phyloP scores from a whole-genome alignment of 768 basidiomycete genomes.

The Crepidotus variabilis region DNA sequence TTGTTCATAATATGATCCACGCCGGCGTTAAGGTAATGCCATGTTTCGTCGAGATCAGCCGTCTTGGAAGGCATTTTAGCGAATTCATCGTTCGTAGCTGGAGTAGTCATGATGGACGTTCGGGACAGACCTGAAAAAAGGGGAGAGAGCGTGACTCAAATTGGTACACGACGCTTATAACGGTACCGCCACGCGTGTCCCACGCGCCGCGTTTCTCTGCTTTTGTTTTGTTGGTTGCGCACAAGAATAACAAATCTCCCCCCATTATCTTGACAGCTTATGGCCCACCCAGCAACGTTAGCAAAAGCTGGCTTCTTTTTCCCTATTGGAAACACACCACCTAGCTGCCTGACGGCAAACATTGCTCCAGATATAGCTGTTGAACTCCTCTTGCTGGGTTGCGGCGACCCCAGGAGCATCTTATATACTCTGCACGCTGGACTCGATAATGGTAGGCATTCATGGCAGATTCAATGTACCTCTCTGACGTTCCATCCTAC shows the following conservation, averaged over 20 bases:
- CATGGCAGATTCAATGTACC: not conserved
- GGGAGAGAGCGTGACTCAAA: conserved; percentile 16
- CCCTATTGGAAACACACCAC: conserved; percentile 56
- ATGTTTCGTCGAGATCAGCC: conserved; percentile 83
- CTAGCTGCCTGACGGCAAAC: conserved; percentile 43
- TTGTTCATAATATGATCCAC: conserved; percentile 94
- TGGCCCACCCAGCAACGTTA: conserved; percentile 43
- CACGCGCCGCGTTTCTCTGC: conserved; percentile 16
- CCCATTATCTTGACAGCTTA: conserved; percentile 8
- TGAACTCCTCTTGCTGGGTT: conserved; percentile 48
- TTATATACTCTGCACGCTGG: conserved; percentile 42
- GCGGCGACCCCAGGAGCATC: conserved; percentile 55
- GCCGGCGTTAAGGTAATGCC: conserved; percentile 78
- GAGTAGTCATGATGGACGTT: conserved; percentile 25
- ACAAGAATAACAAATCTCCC: not conserved
- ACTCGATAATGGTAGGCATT: conserved; percentile 17
- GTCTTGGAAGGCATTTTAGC: conserved; percentile 57
- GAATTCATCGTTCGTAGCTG: conserved; percentile 27
- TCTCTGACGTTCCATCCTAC: conserved; percentile 1
- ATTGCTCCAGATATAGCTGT: conserved; percentile 44
- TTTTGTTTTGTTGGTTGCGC: not conserved
- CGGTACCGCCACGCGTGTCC: conserved; percentile 23
- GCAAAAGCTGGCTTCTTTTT: conserved; percentile 48
- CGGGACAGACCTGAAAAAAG: conserved; percentile 10
- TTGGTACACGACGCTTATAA: conserved; percentile 15